Percentiles rank a stretch among this genome's conserved stretches.
phyloP scores from a whole-genome alignment of 345 rosid genomes.

The Linum tenue region DNA sequence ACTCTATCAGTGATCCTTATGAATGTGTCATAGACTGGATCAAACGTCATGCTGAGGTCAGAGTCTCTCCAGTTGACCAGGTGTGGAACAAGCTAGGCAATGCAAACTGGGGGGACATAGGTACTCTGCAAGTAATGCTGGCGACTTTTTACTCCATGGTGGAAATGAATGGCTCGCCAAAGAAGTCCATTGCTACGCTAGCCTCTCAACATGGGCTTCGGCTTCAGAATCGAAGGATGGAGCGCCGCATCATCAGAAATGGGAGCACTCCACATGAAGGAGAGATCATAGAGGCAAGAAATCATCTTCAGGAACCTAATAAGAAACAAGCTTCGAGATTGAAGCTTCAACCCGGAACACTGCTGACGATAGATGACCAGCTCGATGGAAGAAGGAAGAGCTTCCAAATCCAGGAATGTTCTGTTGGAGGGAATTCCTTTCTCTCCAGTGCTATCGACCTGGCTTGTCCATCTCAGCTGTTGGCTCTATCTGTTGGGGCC shows the following conservation, averaged over 20 bases:
- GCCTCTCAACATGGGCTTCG: conserved; percentile 43
- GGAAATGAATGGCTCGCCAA: conserved; percentile 44
- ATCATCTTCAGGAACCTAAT: conserved; percentile 20
- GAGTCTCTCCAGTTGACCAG: conserved; percentile 39
- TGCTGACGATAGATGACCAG: conserved; percentile 41
- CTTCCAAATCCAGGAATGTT: conserved; percentile 41
- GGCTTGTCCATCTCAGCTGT: conserved; percentile 27
- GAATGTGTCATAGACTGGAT: conserved; percentile 43
- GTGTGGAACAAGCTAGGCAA: conserved; percentile 60
- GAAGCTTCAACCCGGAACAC: conserved; percentile 34
- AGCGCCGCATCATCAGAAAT: conserved; percentile 28
- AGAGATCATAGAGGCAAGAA: conserved; percentile 34
- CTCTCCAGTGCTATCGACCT: conserved; percentile 33
- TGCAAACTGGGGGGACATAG: conserved; percentile 55
- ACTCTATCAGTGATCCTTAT: conserved; percentile 25
- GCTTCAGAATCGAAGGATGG: conserved; percentile 41
- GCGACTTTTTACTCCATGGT: conserved; percentile 50
- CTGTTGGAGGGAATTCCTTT: conserved; percentile 33
- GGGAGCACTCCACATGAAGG: conserved; percentile 30
- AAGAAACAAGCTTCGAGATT: conserved; percentile 26
- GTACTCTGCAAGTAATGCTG: conserved; percentile 43
- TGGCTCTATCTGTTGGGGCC: conserved; percentile 44
- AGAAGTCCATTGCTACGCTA: conserved; percentile 41
- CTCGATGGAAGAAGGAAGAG: conserved; percentile 33
- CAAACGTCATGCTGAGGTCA: conserved; percentile 37